phyloP scores from a whole-genome alignment of 2,329 filamentous ascomycete species.

The Pseudocercospora crystallina region DNA sequence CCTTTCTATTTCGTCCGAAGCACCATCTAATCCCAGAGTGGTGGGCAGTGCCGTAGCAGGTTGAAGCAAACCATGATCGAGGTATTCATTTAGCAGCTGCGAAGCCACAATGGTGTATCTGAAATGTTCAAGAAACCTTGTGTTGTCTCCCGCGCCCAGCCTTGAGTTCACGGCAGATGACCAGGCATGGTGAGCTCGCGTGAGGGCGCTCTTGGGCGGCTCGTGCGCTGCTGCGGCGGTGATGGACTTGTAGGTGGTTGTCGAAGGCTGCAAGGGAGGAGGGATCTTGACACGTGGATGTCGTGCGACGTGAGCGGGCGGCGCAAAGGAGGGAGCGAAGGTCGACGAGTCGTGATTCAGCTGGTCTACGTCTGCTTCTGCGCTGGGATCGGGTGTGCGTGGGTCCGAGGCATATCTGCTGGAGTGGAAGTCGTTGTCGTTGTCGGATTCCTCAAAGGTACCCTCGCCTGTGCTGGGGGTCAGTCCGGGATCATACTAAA shows the following conservation, averaged over 20 bases:
- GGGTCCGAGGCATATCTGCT: neutral
- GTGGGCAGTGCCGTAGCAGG: slow-evolving; percentile 21
- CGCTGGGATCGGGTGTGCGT: slow-evolving; percentile 6
- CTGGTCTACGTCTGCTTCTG: neutral
- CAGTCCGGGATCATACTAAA: slow-evolving; percentile 6
- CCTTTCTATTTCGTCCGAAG: slow-evolving; percentile 16
- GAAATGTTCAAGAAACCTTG: slow-evolving; percentile 86
- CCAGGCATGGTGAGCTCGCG: slow-evolving; percentile 48
- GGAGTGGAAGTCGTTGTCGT: slow-evolving; percentile 14
- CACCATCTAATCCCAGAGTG: slow-evolving; percentile 23
- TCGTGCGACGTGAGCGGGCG: slow-evolving; percentile 13
- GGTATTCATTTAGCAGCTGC: slow-evolving; percentile 74
- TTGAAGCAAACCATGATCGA: slow-evolving; percentile 43
- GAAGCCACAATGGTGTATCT: slow-evolving; percentile 91
- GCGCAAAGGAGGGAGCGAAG: slow-evolving; percentile 37
- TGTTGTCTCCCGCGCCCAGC: slow-evolving; percentile 75
- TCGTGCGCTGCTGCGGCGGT: slow-evolving; percentile 4
- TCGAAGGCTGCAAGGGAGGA: slow-evolving; percentile 8
- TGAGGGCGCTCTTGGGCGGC: slow-evolving; percentile 29
- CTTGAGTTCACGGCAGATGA: slow-evolving; percentile 66
- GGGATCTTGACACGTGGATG: slow-evolving; percentile 22
- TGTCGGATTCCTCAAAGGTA: slow-evolving; percentile 26
- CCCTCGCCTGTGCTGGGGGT: slow-evolving; percentile 30
- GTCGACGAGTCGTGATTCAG: neutral
- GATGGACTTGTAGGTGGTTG: neutral